phyloP scores from a whole-genome alignment of 176 grass and related monocot species.

The Bolboschoenus planiculmis region DNA sequence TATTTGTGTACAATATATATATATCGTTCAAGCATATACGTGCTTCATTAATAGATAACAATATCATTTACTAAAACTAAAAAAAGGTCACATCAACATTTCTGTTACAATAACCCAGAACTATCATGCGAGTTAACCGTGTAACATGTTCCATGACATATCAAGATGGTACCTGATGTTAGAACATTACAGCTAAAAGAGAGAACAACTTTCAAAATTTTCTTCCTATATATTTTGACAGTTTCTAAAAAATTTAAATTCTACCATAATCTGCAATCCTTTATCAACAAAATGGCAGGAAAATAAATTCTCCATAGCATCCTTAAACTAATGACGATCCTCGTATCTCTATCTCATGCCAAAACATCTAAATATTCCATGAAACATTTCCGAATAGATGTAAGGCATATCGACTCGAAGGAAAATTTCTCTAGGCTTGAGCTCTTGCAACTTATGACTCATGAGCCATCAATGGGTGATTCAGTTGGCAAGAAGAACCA shows the following conservation, averaged over 20 bases:
- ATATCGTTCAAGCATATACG: no score
- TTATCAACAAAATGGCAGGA: background rate
- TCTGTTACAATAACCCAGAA: no score
- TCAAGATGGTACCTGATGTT: background rate
- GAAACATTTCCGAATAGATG: slow-evolving; percentile 36
- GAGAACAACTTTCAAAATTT: background rate
- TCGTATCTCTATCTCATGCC: slow-evolving; percentile 1
- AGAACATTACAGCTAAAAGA: background rate
- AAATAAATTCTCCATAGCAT: slow-evolving; percentile 27
- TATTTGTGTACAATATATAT: no score
- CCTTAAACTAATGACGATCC: slow-evolving; percentile 5
- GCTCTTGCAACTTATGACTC: slow-evolving; percentile 48
- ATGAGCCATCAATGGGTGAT: slow-evolving; percentile 49
- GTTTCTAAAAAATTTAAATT: background rate
- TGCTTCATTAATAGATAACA: no score
- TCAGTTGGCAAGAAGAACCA: slow-evolving; percentile 31
- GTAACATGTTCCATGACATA: no score
- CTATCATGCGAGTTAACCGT: no score
- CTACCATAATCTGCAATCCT: background rate
- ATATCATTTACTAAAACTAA: no score
- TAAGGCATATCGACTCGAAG: slow-evolving; percentile 61
- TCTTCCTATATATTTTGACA: background rate
- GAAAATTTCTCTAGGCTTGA: slow-evolving; percentile 46
- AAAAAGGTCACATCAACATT: no score
- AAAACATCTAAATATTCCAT: background rate